These are phyloP conservation scores for Paramarasmius palmivorus DNA, from an alignment of 1,284 basidiomycete species.

Conservation along the genomic window DNA sequence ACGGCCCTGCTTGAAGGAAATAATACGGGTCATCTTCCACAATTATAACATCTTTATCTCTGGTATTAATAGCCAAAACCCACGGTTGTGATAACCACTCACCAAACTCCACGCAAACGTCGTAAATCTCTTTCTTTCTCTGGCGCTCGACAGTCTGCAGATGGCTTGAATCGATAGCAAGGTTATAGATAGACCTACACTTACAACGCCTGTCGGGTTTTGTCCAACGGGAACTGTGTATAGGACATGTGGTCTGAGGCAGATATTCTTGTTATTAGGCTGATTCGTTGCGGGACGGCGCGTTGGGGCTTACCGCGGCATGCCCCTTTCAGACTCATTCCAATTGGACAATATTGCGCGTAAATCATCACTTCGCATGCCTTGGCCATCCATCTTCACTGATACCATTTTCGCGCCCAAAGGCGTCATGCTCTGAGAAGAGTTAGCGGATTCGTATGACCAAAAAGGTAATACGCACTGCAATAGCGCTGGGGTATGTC, in stretches of 20 bases:
- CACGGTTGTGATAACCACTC: conserved; percentile 9
- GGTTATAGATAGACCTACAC: conserved; percentile 21
- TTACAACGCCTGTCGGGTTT: conserved; percentile 77
- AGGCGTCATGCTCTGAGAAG: conserved; percentile 37
- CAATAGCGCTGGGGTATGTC: conserved; percentile 64
- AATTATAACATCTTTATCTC: conserved; percentile 59
- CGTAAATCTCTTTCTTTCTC: conserved; percentile 80
- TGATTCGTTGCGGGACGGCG: no score
- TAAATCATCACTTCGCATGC: conserved; percentile 65
- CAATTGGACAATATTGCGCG: conserved; percentile 64
- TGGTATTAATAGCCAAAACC: neutral
- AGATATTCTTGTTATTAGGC: conserved; percentile 2
- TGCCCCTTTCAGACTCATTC: conserved; percentile 60
- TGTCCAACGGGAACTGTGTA: conserved; percentile 78
- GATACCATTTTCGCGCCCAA: conserved; percentile 53
- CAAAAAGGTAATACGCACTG: conserved; percentile 14
- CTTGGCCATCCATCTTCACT: conserved; percentile 72
- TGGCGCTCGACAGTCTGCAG: conserved; percentile 33
- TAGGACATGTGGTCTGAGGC: conserved; percentile 65
- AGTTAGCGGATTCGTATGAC: neutral
- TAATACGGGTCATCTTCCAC: conserved; percentile 85
- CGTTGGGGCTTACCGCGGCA: conserved; percentile 40
- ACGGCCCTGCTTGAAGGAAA: conserved; percentile 66
- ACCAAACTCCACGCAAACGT: conserved; percentile 79
- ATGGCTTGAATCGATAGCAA: conserved; percentile 45